Percentiles rank a stretch among this genome's conserved stretches.
These are phyloP conservation scores for Xylariomycetidae sp. DNA, from an alignment of 2,329 filamentous ascomycete species.

Conservation along the genomic window DNA sequence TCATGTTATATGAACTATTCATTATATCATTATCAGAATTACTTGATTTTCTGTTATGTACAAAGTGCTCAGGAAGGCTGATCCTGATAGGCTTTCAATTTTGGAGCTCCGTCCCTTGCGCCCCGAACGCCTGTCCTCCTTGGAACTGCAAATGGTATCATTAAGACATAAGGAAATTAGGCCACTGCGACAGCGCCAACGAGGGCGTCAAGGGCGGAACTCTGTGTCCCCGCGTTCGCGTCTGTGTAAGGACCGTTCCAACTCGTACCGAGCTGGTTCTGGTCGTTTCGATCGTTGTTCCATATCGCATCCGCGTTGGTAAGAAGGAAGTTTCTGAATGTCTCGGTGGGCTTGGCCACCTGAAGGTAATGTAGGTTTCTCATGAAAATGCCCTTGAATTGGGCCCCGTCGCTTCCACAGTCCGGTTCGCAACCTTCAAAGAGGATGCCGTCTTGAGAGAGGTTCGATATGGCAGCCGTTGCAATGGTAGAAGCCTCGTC, in stretches of 20 bases:
- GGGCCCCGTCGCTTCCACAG: slow-evolving; percentile 47
- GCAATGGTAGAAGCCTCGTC: slow-evolving; percentile 43
- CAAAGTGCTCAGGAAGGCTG: no score
- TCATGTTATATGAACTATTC: no score
- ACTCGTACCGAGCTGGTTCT: slow-evolving; percentile 21
- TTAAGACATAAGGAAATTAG: slow-evolving; percentile 7
- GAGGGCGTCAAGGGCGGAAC: slow-evolving; percentile 22
- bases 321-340: slow-evolving; percentile 34
- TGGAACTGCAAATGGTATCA: slow-evolving; percentile 3
- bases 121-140: no score
- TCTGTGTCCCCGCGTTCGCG: slow-evolving; percentile 20
- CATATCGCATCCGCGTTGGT: slow-evolving; percentile 31
- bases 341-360: slow-evolving; percentile 36
- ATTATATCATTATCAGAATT: no score
- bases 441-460: slow-evolving; percentile 44
- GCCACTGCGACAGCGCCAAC: slow-evolving; percentile 21
- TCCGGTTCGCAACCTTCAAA: slow-evolving; percentile 50
- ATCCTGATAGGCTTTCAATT: no score
- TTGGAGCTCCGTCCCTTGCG: no score
- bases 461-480: slow-evolving; percentile 40
- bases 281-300: slow-evolving; percentile 28
- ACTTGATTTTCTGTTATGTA: no score
- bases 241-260: slow-evolving; percentile 23
- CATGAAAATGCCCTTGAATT: slow-evolving; percentile 69
- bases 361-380: slow-evolving; percentile 58